Conservation (phyloP, 345 rosid species). For the Bretschneidera sinensis region DNA sequence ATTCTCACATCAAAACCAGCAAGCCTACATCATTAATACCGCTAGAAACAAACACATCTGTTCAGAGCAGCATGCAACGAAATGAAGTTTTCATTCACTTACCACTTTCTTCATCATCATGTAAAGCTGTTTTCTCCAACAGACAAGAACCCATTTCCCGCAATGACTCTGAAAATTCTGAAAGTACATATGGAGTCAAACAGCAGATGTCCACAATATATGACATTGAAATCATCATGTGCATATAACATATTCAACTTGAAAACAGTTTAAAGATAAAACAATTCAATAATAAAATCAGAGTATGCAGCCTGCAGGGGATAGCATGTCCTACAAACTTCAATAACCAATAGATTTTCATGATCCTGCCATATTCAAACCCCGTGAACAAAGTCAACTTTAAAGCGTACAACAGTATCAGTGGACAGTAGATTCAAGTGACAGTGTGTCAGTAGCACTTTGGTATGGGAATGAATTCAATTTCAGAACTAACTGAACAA, state of each 20-base stretch:
- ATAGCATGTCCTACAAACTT: not conserved
- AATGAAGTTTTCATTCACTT: slow-evolving; percentile 15
- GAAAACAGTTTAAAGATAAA: not conserved
- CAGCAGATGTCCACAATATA: not conserved
- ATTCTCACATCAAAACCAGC: slow-evolving; percentile 1
- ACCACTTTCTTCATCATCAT: slow-evolving; percentile 75
- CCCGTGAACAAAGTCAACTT: not conserved
- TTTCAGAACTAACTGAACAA: not conserved
- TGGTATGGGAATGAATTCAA: no score
- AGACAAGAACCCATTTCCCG: slow-evolving; percentile 92
- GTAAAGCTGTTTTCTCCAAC: slow-evolving; percentile 60
- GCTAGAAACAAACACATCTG: not conserved
- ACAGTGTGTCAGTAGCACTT: not conserved
- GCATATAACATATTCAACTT: not conserved
- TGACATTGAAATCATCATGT: not conserved
- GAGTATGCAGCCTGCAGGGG: not conserved
- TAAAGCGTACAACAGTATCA: not conserved
- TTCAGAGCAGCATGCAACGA: slow-evolving; percentile 3
- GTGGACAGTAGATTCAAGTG: not conserved
- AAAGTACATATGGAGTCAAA: slow-evolving; percentile 12
- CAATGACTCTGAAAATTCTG: slow-evolving; percentile 95
- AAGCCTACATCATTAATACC: slow-evolving; percentile 4
- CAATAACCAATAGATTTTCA: not conserved
- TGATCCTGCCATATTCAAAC: not conserved
- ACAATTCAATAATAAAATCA: not conserved